Evolutionary conservation across 106 monocot genomes (phyloP).

Genomic region (Allium sativum): DNA sequence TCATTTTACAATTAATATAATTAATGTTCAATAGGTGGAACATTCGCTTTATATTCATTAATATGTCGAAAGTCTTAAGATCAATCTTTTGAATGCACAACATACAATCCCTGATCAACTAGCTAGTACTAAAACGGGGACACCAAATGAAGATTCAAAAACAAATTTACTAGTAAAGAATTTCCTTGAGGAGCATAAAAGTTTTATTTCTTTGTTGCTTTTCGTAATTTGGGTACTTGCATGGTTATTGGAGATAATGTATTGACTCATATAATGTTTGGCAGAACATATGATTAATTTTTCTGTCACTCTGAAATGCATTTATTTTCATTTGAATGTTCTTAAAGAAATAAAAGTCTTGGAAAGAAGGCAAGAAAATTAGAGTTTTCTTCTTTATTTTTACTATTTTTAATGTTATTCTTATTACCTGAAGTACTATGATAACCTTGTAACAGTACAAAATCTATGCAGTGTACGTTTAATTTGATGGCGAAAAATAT

Average conservation of each 20-base stretch:
- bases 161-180: slow-evolving; percentile 36
- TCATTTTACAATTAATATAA: neutral
- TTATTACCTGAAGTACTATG: too few relatives aligned
- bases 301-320: too few relatives aligned
- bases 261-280: slow-evolving; percentile 72
- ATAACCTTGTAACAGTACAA: too few relatives aligned
- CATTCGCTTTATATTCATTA: slow-evolving; percentile 79
- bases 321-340: too few relatives aligned
- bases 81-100: slow-evolving; percentile 27
- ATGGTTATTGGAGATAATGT: slow-evolving; percentile 80
- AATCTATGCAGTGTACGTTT: too few relatives aligned
- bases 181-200: slow-evolving; percentile 54
- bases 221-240: slow-evolving; percentile 66
- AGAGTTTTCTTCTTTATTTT: too few relatives aligned
- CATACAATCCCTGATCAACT: slow-evolving; percentile 16
- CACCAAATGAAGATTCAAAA: slow-evolving; percentile 24
- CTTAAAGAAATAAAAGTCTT: too few relatives aligned
- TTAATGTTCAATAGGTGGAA: slow-evolving; percentile 40
- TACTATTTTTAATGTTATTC: too few relatives aligned
- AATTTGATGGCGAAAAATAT: too few relatives aligned
- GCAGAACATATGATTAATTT: too few relatives aligned
- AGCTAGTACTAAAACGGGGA: slow-evolving; percentile 8
- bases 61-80: slow-evolving; percentile 59
- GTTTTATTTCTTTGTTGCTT: slow-evolving; percentile 33
- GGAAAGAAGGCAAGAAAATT: neutral